These are phyloP conservation scores for Plectosphaerella plurivora DNA, from an alignment of 2,329 filamentous ascomycete species.

Conservation along the genomic window DNA sequence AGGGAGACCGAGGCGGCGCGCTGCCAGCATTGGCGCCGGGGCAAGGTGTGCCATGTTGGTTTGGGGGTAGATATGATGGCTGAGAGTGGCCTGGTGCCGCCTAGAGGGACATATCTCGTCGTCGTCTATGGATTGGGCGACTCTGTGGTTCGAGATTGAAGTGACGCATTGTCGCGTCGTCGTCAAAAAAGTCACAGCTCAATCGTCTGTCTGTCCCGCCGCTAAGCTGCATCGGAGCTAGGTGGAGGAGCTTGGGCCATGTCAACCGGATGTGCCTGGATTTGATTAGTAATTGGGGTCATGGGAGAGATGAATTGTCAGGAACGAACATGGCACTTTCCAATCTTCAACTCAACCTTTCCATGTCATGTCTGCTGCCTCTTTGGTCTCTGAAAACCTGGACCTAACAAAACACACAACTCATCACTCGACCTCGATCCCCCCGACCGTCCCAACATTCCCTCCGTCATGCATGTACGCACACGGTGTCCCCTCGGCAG, in stretches of 20 bases:
- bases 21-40: constrained; percentile 8
- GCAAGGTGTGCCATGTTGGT: not conserved
- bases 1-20: not conserved
- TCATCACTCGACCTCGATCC: not conserved
- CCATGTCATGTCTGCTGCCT: too few species aligned
- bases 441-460: not conserved
- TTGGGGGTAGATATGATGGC: not conserved
- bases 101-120: too few species aligned
- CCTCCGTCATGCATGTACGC: not conserved
- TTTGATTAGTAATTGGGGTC: too few species aligned
- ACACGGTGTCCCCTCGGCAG: not conserved
- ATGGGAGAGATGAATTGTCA: too few species aligned
- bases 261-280: not conserved
- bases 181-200: not conserved
- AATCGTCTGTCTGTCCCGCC: not conserved
- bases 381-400: not conserved
- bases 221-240: not conserved
- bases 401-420: not conserved
- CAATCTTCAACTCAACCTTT: too few species aligned
- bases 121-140: too few species aligned
- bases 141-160: not conserved
- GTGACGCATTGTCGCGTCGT: not conserved
- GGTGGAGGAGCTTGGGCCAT: constrained; percentile 1
- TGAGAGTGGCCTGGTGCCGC: not conserved
- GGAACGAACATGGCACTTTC: too few species aligned